phyloP scores from a whole-genome alignment of 192 early-diverging fungal genomes.

The Gaertneriomyces sp. region DNA sequence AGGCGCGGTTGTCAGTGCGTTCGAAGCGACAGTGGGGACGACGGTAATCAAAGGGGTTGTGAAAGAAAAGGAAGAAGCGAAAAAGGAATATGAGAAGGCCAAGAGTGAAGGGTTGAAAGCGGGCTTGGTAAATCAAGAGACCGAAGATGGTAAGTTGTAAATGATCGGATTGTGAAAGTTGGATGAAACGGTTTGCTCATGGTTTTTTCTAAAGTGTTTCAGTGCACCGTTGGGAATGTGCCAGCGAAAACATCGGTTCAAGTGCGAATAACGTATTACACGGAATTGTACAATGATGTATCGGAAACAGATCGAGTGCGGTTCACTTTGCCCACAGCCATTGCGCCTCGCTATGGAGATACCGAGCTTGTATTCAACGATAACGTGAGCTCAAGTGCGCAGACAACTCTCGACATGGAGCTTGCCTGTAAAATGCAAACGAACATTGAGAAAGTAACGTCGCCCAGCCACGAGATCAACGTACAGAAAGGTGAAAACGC shows the following conservation, averaged over 20 bases:
- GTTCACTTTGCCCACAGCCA: background rate
- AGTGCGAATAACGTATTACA: background rate
- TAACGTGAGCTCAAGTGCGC: background rate
- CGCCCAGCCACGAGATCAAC: conserved; percentile 1
- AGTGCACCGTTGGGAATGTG: background rate
- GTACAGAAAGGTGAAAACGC: background rate
- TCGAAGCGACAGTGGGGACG: background rate
- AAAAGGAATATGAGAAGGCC: conserved; percentile 4
- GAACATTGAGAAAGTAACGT: background rate
- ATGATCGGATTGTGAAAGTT: background rate
- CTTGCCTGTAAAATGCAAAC: background rate
- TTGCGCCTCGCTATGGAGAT: background rate
- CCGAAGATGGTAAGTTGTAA: background rate
- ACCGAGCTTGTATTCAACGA: background rate
- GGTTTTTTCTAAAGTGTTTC: background rate
- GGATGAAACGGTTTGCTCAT: background rate
- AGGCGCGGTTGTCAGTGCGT: background rate
- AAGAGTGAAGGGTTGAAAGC: background rate
- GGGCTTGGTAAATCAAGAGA: background rate
- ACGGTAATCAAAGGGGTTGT: background rate
- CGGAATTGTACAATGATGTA: background rate
- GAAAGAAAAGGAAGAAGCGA: background rate
- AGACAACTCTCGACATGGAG: background rate
- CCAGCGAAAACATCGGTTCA: background rate
- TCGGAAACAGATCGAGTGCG: conserved; percentile 3